Base-by-base conservation (phyloP, 352 stramenopile genomes). In the Phytophthora sansomeana region DNA sequence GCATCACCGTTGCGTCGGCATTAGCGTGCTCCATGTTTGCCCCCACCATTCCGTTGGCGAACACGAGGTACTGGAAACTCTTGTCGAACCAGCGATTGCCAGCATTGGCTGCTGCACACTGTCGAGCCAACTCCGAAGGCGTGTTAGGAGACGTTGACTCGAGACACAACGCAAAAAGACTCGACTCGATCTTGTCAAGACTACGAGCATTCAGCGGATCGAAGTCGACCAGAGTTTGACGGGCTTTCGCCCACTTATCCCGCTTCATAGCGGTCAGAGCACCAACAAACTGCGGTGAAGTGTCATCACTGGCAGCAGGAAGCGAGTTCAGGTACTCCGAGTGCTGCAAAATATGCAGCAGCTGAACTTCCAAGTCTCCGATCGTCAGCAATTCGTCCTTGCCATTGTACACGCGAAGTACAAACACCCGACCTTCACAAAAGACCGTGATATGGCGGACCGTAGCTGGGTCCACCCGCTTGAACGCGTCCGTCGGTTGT, bases 31-130 rank as follows among this genome's bases (percentile, higher is more conserved):
- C 96, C 60, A 96, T 96, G 56, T 97, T 86, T 41, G 97, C 78
- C 19, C 95, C 96, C 11, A 79, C 68, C 73, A 90, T 98, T 19
- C 95, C 96, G 68, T 99, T 98, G 19, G 78, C 77, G 35, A 96
- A 98, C 17, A 98, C 85, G 28, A 99, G 80, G 26, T 98, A 79
- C 79, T 98, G 93, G 71, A 98, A 92, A 17, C 91, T 97, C 76
- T 99, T 99, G 78, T 99, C 97, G 59, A 97, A 99, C 89, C 91
- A 98, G 44, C 95, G 91, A 72, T 99, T 98, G 43, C 77, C 75
- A 29, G 65, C 77, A 44, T 73, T 90, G 9, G 63, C 47, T 16
- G 68, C 89, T 43, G 70, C 86, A 57, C 78, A 96, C 67, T 59
- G 79, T 67, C 82, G 75, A 35, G 78, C 72, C 5, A 89, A 63